Evolutionary conservation across 805 yeast species (phyloP), one percentile per base, ranked within the genome.

Genomic region (Candida insectorum): DNA sequence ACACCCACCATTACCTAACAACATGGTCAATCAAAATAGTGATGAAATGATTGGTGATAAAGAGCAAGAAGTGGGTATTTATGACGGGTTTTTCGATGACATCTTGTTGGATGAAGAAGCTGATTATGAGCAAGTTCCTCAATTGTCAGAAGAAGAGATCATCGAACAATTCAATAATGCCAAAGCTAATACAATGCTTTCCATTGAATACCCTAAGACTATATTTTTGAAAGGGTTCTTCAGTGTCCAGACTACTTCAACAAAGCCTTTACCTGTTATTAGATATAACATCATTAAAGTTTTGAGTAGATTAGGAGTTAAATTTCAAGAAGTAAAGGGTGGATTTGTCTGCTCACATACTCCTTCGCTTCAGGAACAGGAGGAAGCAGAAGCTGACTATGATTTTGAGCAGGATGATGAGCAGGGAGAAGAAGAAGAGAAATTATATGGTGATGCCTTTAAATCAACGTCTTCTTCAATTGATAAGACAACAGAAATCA

Each of bases 181-280:
- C 10, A 75, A 79, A 36, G 77, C 81, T 2, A 86, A 85, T 35
- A 62, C 83, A 11, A 88, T 89, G 96, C 95, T 94, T 17, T 87
- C 96, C 0, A 87, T 91, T 55, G 96, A 89, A 52, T 86, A 79
- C 53, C 95, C 96, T 40, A 83, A 83, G 61, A 89, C 95, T 2
- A 72, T 89, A 44, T 88, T 87, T 65, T 71, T 89, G 56, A 86
- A 88, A 54, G 97, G 97, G 1, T 89, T 91, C 52, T 89, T 89
- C 61, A 81, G 91, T 39, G 97, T 89, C 30, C 96, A 89, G 61
- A 85, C 95, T 1, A 89, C 97, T 0, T 87, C 96, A 2, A 85
- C 96, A 4, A 87, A 87, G 49, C 93, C 96, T 13, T 69, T 91
- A 36, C 89, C 95, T 9, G 84, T 85, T 42, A 88, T 89, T 37